phyloP scores from a whole-genome alignment of 2,329 filamentous ascomycete species.

The Myriosclerotinia curreyana region DNA sequence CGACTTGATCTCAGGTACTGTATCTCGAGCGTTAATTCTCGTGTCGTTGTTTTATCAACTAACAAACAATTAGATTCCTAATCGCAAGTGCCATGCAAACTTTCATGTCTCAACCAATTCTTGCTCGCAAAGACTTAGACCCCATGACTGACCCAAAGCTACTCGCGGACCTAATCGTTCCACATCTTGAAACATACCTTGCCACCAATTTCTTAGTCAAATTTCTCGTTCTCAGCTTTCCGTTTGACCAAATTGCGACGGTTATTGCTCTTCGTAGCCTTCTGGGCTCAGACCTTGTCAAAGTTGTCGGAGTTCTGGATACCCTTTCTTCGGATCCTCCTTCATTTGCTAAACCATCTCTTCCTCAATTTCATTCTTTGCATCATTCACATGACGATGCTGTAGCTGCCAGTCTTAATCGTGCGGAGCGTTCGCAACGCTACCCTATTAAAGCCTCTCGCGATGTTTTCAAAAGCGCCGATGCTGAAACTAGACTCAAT shows the following conservation, averaged over 20 bases:
- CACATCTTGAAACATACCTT: constrained; percentile 59
- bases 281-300: constrained; percentile 55
- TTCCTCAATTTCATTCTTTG: constrained; percentile 24
- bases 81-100: constrained; percentile 60
- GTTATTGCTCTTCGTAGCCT: constrained; percentile 57
- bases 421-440: not conserved
- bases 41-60: not conserved
- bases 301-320: constrained; percentile 55
- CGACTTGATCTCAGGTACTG: constrained; percentile 57
- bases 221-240: constrained; percentile 59
- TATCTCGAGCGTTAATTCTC: constrained; percentile 15
- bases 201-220: constrained; percentile 51
- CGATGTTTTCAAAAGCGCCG: not conserved
- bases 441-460: constrained; percentile 3
- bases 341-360: constrained; percentile 25
- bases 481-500: not conserved
- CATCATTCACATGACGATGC: constrained; percentile 25
- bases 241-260: constrained; percentile 54
- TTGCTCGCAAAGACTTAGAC: constrained; percentile 49
- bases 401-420: constrained; percentile 3
- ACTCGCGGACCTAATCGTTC: constrained; percentile 57
- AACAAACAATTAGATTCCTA: constrained; percentile 48
- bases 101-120: constrained; percentile 49
- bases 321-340: constrained; percentile 34
- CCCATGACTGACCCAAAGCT: constrained; percentile 53